A percentile compares a stretch with the other conserved stretches of the same genome.
These are phyloP conservation scores for Zymoseptoria brevis DNA, from an alignment of 2,329 filamentous ascomycete genomes.

Conservation along the genomic window DNA sequence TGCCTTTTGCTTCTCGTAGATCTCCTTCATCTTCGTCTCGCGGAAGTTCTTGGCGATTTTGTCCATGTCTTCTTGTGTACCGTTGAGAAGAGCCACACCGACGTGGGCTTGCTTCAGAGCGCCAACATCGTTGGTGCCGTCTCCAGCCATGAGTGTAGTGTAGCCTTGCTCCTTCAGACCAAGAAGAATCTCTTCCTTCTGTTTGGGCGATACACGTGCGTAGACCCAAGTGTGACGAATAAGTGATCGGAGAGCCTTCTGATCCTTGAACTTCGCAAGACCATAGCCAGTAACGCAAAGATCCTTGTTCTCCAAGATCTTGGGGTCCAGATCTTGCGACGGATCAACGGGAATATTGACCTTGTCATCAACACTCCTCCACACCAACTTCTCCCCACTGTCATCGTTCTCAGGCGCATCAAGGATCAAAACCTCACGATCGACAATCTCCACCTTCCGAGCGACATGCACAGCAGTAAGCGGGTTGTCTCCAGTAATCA, in stretches of 20 bases:
- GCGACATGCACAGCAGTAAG: conserved; percentile 94
- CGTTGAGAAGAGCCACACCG: conserved; percentile 90
- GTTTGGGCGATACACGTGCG: conserved; percentile 93
- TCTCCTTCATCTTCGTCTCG: conserved; percentile 95
- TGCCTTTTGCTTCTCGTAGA: conserved; percentile 90
- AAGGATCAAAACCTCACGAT: conserved; percentile 87
- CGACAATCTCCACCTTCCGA: conserved; percentile 91
- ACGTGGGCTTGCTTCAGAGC: conserved; percentile 97
- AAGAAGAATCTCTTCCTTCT: conserved; percentile 97
- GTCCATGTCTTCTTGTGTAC: conserved; percentile 80
- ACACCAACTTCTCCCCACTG: conserved; percentile 73
- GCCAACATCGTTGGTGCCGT: conserved; percentile 96
- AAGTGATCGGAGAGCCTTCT: conserved; percentile 66
- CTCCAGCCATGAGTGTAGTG: conserved; percentile 96
- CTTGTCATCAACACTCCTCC: conserved; percentile 92
- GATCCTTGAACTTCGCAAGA: conserved; percentile 76
- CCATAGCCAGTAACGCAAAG: conserved; percentile 95
- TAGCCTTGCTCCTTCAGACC: conserved; percentile 95
- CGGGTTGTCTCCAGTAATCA: conserved; percentile 98
- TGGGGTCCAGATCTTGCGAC: conserved; percentile 66
- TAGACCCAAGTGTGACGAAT: conserved; percentile 94
- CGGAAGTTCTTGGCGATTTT: conserved; percentile 89
- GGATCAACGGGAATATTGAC: conserved; percentile 79
- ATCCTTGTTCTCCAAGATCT: conserved; percentile 79
- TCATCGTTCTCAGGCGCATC: conserved; percentile 88